Percentiles rank a stretch among this genome's conserved stretches.
phyloP scores from a whole-genome alignment of 805 yeast genomes.

The Sugiyamaella marilandica region DNA sequence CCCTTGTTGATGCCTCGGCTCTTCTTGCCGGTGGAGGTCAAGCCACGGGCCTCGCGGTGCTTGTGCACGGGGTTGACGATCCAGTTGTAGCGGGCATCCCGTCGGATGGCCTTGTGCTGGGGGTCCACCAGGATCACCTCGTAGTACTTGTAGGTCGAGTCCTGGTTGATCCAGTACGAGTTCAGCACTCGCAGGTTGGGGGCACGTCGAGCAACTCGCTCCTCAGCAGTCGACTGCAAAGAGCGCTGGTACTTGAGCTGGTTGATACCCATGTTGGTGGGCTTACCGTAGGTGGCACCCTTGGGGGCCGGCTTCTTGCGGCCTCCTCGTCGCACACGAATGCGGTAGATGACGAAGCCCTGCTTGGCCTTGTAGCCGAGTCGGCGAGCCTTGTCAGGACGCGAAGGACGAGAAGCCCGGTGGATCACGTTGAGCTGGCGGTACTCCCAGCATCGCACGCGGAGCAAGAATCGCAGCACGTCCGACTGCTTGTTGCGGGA shows the following conservation, averaged over 20 bases:
- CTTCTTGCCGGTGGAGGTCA: slow-evolving; percentile 96
- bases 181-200: slow-evolving; percentile 98
- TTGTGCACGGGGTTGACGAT: slow-evolving; percentile 99
- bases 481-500: slow-evolving; percentile 99
- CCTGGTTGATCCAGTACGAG: slow-evolving; percentile 99
- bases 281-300: slow-evolving; percentile 99
- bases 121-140: slow-evolving; percentile 98
- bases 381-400: slow-evolving; percentile 99
- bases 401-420: slow-evolving; percentile 98
- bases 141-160: slow-evolving; percentile 98
- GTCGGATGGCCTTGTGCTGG: slow-evolving; percentile 96
- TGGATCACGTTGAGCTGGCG: slow-evolving; percentile 98
- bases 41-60: slow-evolving; percentile 99
- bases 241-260: slow-evolving; percentile 99
- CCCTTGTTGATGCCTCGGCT: slow-evolving; percentile 99
- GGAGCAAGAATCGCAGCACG: slow-evolving; percentile 95
- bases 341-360: slow-evolving; percentile 97
- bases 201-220: slow-evolving; percentile 98
- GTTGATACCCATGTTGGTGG: slow-evolving; percentile 99
- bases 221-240: slow-evolving; percentile 97
- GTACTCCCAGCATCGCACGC: slow-evolving; percentile 99
- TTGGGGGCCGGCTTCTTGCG: slow-evolving; percentile 99
- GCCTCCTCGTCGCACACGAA: slow-evolving; percentile 99
- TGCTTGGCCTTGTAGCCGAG: slow-evolving; percentile 99
- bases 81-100: slow-evolving; percentile 99